Conservation (phyloP, 805 yeast genomes). For the Sugiyamaella lignohabitans region DNA sequence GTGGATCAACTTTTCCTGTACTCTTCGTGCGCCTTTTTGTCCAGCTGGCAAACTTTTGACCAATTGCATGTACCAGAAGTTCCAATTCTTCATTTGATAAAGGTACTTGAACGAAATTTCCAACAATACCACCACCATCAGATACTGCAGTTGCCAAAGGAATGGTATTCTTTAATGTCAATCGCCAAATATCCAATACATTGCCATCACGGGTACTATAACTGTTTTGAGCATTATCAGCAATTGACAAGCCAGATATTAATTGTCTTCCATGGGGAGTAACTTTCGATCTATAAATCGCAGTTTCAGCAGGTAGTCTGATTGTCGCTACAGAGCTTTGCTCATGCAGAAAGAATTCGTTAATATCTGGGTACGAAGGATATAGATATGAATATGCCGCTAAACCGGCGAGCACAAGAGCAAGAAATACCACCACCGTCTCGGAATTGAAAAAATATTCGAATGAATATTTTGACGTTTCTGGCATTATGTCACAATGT, state of each 20-base stretch:
- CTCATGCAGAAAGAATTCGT: slow-evolving; percentile 31
- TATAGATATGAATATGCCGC: slow-evolving; percentile 16
- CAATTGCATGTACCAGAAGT: slow-evolving; percentile 2
- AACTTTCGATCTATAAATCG: slow-evolving; percentile 66
- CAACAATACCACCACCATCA: neutral
- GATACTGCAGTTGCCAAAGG: neutral
- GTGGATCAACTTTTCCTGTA: neutral
- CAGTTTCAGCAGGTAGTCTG: slow-evolving; percentile 62
- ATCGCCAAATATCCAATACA: slow-evolving; percentile 61
- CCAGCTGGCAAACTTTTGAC: neutral
- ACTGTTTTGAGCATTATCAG: slow-evolving; percentile 28
- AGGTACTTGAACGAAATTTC: neutral
- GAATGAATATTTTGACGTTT: neutral
- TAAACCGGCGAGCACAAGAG: neutral
- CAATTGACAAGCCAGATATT: slow-evolving; percentile 60
- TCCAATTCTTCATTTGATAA: slow-evolving; percentile 1
- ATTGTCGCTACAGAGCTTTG: slow-evolving; percentile 65
- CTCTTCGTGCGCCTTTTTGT: neutral
- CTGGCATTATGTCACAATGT: too few species aligned
- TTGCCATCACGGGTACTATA: slow-evolving; percentile 70
- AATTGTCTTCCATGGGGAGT: slow-evolving; percentile 67
- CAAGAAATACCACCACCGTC: slow-evolving; percentile 3
- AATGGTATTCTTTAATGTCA: slow-evolving; percentile 22
- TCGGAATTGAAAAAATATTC: slow-evolving; percentile 6
- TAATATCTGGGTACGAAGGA: slow-evolving; percentile 31